phyloP scores from a whole-genome alignment of 2,329 filamentous ascomycete species.

The Pseudocercospora vitis region DNA sequence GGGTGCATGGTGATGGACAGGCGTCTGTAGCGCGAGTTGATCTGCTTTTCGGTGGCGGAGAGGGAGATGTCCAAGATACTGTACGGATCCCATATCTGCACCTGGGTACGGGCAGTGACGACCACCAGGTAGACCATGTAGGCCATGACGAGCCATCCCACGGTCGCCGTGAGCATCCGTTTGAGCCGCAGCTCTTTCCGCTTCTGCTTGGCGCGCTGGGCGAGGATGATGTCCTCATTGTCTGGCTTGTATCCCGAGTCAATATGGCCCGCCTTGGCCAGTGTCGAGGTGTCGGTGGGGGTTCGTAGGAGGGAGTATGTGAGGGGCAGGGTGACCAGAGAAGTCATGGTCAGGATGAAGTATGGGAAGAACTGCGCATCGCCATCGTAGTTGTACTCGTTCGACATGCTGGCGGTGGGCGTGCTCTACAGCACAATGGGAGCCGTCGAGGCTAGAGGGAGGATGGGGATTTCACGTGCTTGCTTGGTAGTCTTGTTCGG shows the following conservation, averaged over 20 bases:
- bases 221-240: conserved; percentile 79
- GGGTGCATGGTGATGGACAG: conserved; percentile 86
- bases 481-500: not conserved
- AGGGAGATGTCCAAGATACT: conserved; percentile 86
- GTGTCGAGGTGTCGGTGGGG: conserved; percentile 67
- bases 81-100: conserved; percentile 94
- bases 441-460: not conserved
- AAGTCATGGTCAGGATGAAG: conserved; percentile 89
- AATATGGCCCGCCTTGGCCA: conserved; percentile 80
- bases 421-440: conserved; percentile 11
- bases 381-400: conserved; percentile 98
- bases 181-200: conserved; percentile 87
- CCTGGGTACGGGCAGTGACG: conserved; percentile 67
- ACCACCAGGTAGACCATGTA: conserved; percentile 91
- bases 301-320: conserved; percentile 82
- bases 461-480: not conserved
- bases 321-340: conserved; percentile 83
- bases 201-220: conserved; percentile 80
- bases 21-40: conserved; percentile 86
- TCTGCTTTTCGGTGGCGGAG: conserved; percentile 80
- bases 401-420: conserved; percentile 66
- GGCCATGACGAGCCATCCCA: conserved; percentile 80
- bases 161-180: conserved; percentile 70
- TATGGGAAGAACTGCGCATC: conserved; percentile 98
- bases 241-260: conserved; percentile 76